These are phyloP conservation scores for Talaromyces wortmannii DNA, from an alignment of 495 filamentous ascomycete genomes.

Conservation along the genomic window DNA sequence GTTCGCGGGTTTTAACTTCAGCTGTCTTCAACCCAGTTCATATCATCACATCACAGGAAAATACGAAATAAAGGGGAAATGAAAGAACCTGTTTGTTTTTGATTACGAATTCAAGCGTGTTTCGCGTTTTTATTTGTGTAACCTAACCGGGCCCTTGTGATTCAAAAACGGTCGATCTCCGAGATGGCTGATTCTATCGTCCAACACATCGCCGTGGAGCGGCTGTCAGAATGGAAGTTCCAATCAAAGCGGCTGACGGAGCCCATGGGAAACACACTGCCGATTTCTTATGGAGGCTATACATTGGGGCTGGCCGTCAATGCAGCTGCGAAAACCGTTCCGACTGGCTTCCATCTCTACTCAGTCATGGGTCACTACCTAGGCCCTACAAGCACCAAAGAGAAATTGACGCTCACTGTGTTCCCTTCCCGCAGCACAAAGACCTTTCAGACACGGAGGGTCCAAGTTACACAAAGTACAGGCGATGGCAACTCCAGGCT, in stretches of 20 bases:
- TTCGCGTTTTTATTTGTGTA: background rate
- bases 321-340: background rate
- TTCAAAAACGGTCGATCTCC: too few species aligned
- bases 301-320: background rate
- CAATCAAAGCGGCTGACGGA: background rate
- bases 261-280: background rate
- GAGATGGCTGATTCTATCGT: background rate
- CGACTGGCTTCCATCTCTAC: background rate
- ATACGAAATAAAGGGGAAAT: too few species aligned
- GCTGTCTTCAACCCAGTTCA: too few species aligned
- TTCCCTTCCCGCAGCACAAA: background rate
- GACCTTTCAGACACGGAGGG: background rate
- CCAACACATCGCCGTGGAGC: background rate
- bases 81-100: too few species aligned
- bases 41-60: too few species aligned
- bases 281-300: background rate
- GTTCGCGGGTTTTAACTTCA: too few species aligned
- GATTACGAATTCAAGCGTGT: too few species aligned
- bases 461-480: background rate
- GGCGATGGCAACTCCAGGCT: background rate
- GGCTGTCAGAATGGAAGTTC: background rate
- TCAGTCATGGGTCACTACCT: background rate
- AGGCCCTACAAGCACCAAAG: background rate
- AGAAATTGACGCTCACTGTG: background rate
- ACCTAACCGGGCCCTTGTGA: background rate